Evolutionary conservation across 169 alveolate species (phyloP).

Genomic region (Cyclospora cayetanensis): DNA sequence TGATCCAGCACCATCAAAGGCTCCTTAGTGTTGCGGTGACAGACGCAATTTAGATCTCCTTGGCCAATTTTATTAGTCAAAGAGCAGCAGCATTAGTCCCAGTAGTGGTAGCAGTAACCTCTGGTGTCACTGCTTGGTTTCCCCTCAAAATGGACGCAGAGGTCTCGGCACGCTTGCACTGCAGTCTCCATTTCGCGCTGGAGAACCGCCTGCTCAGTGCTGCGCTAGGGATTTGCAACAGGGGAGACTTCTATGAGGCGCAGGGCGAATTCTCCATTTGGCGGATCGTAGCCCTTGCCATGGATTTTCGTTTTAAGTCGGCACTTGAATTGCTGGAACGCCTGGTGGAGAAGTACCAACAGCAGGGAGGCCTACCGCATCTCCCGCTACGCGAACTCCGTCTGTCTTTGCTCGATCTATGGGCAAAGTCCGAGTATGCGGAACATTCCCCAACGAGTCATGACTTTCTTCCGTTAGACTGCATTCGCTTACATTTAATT

Average conservation of each 20-base stretch:
- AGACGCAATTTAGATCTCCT: too few relatives aligned
- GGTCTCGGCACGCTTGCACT: neutral
- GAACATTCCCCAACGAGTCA: neutral
- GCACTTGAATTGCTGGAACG: conserved; percentile 13
- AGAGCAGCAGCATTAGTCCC: conserved; percentile 13
- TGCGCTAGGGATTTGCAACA: neutral
- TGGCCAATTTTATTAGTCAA: too few relatives aligned
- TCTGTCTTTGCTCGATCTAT: neutral
- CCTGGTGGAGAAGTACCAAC: too few relatives aligned
- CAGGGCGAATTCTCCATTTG: neutral
- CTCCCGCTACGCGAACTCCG: neutral
- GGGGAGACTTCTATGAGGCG: neutral
- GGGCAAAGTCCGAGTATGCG: neutral
- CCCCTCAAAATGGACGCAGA: neutral
- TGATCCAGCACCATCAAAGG: too few relatives aligned
- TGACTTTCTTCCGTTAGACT: too few relatives aligned
- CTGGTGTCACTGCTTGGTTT: neutral
- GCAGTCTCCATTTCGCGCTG: conserved; percentile 37
- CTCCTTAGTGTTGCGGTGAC: too few relatives aligned
- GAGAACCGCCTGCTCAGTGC: neutral
- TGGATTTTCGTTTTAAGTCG: neutral
- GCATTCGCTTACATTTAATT: too few relatives aligned
- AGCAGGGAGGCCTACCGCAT: neutral
- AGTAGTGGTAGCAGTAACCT: neutral
- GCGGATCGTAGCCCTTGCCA: neutral